Conservation (phyloP, 176 grass and related monocot genomes). For the Oropetium thomaeum region DNA sequence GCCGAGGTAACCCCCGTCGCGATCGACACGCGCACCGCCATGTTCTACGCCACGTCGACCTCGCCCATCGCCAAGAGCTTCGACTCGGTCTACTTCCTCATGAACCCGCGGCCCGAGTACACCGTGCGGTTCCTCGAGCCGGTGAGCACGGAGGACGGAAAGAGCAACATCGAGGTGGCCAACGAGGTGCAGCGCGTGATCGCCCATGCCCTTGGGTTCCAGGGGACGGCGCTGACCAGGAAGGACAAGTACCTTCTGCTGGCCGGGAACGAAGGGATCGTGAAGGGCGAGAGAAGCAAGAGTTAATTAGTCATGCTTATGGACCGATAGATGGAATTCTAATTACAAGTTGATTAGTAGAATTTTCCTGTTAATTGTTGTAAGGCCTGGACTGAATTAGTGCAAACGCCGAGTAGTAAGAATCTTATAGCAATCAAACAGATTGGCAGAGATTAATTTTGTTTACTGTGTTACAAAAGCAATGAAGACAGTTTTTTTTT, state of each 20-base stretch:
- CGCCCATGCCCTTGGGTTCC: slow-evolving; percentile 50
- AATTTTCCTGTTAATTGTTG: background rate
- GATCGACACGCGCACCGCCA: slow-evolving; percentile 22
- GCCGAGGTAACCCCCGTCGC: slow-evolving; percentile 53
- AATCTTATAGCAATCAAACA: too few relatives aligned
- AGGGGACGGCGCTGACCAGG: slow-evolving; percentile 53
- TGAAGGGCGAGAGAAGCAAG: slow-evolving; percentile 6
- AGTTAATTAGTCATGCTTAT: too few relatives aligned
- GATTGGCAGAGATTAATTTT: too few relatives aligned
- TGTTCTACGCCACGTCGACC: slow-evolving; percentile 73
- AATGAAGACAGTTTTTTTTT: too few relatives aligned
- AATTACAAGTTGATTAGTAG: too few relatives aligned
- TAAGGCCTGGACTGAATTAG: background rate
- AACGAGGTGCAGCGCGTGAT: slow-evolving; percentile 48
- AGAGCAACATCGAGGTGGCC: slow-evolving; percentile 33
- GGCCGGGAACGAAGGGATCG: slow-evolving; percentile 52
- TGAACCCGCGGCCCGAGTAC: slow-evolving; percentile 50
- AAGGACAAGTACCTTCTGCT: slow-evolving; percentile 70
- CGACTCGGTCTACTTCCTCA: slow-evolving; percentile 57
- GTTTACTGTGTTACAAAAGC: too few relatives aligned
- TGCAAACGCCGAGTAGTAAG: too few relatives aligned
- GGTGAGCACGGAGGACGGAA: slow-evolving; percentile 14
- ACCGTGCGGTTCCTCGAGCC: slow-evolving; percentile 44
- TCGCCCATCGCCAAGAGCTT: slow-evolving; percentile 45
- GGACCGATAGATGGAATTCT: too few relatives aligned